A percentile compares a stretch with the other conserved stretches of the same genome.
These are phyloP conservation scores for Aegilops tauschii DNA, from an alignment of 176 grass and related monocot species.

Conservation along the genomic window DNA sequence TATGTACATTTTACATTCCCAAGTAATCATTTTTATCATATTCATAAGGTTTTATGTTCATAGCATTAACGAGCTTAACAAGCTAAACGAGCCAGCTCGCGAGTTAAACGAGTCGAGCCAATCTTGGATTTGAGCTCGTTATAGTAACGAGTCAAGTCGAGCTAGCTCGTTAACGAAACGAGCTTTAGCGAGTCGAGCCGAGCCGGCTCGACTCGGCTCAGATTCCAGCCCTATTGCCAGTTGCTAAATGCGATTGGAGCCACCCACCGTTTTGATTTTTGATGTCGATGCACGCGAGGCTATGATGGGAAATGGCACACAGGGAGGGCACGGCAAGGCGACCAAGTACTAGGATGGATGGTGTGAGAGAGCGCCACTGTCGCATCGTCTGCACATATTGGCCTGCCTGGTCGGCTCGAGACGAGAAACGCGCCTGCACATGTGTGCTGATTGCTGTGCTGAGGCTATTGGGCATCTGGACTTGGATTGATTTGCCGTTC, in stretches of 20 bases:
- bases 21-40: too few species aligned
- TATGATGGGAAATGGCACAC: background rate
- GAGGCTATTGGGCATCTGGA: background rate
- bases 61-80: too few species aligned
- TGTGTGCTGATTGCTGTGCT: background rate
- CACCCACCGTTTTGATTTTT: background rate
- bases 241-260: conserved; percentile 29
- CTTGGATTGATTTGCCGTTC: too few species aligned
- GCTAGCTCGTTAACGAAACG: too few species aligned
- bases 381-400: background rate
- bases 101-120: too few species aligned
- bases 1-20: too few species aligned
- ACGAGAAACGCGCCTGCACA: background rate
- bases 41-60: too few species aligned
- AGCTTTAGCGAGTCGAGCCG: too few species aligned
- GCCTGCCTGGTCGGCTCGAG: background rate
- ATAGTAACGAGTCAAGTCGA: too few species aligned
- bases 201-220: too few species aligned
- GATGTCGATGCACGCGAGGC: background rate
- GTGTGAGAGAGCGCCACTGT: background rate
- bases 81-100: too few species aligned
- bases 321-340: background rate
- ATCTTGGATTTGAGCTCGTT: too few species aligned
- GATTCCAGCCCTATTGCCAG: background rate
- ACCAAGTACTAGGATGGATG: background rate